Conservation (phyloP, 345 rosid genomes). For the Aquilaria yunnanensis region DNA sequence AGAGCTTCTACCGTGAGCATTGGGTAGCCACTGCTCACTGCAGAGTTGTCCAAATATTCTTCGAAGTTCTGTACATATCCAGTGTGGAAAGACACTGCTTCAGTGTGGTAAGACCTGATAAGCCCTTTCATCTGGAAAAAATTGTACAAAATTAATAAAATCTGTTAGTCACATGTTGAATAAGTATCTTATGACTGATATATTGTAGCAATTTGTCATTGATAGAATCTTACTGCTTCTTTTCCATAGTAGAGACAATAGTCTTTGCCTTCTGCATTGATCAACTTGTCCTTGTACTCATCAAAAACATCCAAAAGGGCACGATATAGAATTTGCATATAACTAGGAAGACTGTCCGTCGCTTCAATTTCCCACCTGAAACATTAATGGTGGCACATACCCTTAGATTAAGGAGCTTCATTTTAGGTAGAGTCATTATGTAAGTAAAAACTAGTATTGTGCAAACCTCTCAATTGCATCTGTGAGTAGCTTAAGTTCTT, state of each 20-base stretch:
- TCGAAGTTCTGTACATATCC: slow-evolving; percentile 20
- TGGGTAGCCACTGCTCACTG: slow-evolving; percentile 5
- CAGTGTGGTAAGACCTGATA: slow-evolving; percentile 14
- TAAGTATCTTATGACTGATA: background rate
- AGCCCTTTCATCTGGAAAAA: slow-evolving; percentile 23
- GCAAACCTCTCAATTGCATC: slow-evolving; percentile 21
- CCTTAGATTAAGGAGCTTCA: background rate
- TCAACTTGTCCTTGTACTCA: slow-evolving; percentile 19
- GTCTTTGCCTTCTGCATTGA: slow-evolving; percentile 8
- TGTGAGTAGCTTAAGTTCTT: slow-evolving; percentile 24
- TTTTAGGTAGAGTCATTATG: too few relatives aligned
- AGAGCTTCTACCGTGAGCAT: slow-evolving; percentile 14
- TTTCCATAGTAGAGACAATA: slow-evolving; percentile 18
- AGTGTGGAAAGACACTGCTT: slow-evolving; percentile 26
- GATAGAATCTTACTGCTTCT: slow-evolving; percentile 18
- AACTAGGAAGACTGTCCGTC: slow-evolving; percentile 17
- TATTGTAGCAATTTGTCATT: background rate
- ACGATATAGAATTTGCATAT: slow-evolving; percentile 26
- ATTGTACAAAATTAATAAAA: too few relatives aligned
- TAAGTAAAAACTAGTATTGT: too few relatives aligned
- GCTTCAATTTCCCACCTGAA: slow-evolving; percentile 22
- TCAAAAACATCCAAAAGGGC: slow-evolving; percentile 25
- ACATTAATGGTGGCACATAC: background rate
- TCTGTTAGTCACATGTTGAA: background rate
- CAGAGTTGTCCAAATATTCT: slow-evolving; percentile 23